Percentiles rank a stretch among this genome's conserved stretches.
Conservation (phyloP, 352 stramenopile species). For the Pythium aphanidermatum region DNA sequence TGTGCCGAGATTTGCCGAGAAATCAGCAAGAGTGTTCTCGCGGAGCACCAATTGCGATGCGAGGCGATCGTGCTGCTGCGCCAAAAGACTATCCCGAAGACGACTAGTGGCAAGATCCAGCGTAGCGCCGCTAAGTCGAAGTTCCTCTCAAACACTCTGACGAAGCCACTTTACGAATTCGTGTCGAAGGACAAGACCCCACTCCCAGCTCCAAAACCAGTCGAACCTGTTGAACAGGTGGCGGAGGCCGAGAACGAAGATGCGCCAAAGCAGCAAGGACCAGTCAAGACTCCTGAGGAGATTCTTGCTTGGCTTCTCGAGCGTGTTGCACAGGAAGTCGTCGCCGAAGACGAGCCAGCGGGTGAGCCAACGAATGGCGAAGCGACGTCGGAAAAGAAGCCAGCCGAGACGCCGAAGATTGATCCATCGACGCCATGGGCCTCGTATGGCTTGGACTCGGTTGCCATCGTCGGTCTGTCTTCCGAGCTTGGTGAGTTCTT, state of each 20-base stretch:
- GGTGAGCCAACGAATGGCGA: not conserved
- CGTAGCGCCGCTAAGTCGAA: constrained; percentile 57
- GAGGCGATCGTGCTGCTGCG: constrained; percentile 66
- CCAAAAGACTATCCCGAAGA: constrained; percentile 75
- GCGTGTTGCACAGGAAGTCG: constrained; percentile 50
- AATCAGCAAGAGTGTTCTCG: constrained; percentile 57
- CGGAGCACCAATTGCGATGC: constrained; percentile 67
- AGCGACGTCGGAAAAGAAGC: not conserved
- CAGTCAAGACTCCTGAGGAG: constrained; percentile 54
- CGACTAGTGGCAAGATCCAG: constrained; percentile 83
- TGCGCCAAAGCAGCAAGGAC: constrained; percentile 17
- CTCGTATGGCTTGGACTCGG: constrained; percentile 27
- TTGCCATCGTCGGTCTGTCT: constrained; percentile 32
- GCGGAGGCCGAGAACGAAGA: constrained; percentile 6
- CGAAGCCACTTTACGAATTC: constrained; percentile 48
- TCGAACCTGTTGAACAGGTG: not conserved
- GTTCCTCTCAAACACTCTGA: constrained; percentile 33
- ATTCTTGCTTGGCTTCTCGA: constrained; percentile 71
- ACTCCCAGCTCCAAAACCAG: constrained; percentile 7
- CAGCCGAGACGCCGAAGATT: constrained; percentile 10
- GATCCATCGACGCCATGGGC: constrained; percentile 24
- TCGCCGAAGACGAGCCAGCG: constrained; percentile 6
- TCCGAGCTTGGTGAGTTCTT: constrained; percentile 36
- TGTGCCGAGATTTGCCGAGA: constrained; percentile 50
- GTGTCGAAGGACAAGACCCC: constrained; percentile 29